Percentiles rank a stretch among this genome's conserved stretches.
Evolutionary conservation across 495 filamentous ascomycete species (phyloP).

Genomic region (Neurospora sublineolata): DNA sequence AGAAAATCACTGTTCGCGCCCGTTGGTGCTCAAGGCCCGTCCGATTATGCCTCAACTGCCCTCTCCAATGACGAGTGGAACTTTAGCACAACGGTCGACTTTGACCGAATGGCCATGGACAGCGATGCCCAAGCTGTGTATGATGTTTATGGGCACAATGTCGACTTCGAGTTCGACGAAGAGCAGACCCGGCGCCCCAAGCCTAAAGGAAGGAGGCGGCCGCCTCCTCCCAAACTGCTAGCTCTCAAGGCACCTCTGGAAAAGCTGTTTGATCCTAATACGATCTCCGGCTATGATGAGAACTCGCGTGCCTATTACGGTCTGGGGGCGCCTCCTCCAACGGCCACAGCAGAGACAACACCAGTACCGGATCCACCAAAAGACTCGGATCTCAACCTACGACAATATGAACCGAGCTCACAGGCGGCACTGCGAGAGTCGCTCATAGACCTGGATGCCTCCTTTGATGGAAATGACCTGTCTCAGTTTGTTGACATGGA

Average conservation of each 20-base stretch:
- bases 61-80: conserved; percentile 69
- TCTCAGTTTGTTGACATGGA: conserved; percentile 47
- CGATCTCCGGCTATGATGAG: conserved; percentile 44
- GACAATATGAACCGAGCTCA: conserved; percentile 29
- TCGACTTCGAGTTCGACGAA: conserved; percentile 36
- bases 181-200: conserved; percentile 27
- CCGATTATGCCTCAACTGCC: conserved; percentile 26
- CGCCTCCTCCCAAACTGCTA: conserved; percentile 39
- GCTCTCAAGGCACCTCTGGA: conserved; percentile 40
- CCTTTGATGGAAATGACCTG: conserved; percentile 33
- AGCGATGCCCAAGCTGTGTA: conserved; percentile 36
- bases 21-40: conserved; percentile 55
- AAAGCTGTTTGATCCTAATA: conserved; percentile 47
- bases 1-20: conserved; percentile 71
- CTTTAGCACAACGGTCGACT: conserved; percentile 78
- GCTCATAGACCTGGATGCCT: conserved; percentile 46
- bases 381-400: conserved; percentile 41
- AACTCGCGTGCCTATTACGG: conserved; percentile 43
- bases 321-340: conserved; percentile 20
- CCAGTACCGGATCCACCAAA: not conserved
- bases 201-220: conserved; percentile 32
- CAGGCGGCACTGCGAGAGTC: conserved; percentile 41
- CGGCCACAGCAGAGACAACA: not conserved
- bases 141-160: conserved; percentile 39
- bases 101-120: conserved; percentile 50